phyloP scores from a whole-genome alignment of 148 eudicot species.

The Rhododendron williamsianum region DNA sequence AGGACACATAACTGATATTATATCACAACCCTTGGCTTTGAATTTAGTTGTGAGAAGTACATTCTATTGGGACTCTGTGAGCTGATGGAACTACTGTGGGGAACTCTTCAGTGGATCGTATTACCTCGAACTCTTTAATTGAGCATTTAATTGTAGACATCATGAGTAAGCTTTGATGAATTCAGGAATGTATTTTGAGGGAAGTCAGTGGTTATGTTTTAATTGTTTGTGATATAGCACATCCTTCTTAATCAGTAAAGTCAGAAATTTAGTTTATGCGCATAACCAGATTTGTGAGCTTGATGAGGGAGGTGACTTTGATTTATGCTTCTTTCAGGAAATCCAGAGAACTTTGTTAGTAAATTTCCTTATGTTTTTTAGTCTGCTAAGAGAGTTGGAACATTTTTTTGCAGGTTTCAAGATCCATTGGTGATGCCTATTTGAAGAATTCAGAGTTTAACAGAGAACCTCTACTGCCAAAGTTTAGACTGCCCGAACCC shows the following conservation, averaged over 20 bases:
- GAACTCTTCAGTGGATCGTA: not conserved
- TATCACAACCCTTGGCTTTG: not conserved
- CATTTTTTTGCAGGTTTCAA: conserved; percentile 46
- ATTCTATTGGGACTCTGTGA: not conserved
- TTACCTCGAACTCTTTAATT: not conserved
- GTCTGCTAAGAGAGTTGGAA: not conserved
- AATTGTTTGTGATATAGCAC: not conserved
- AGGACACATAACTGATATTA: not conserved
- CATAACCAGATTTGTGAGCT: not conserved
- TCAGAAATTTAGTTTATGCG: not conserved
- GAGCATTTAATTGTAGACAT: not conserved
- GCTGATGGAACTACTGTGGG: not conserved
- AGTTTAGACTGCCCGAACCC: conserved; percentile 51
- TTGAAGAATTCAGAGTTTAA: conserved; percentile 70
- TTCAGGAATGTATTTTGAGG: not conserved
- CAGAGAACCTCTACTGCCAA: conserved; percentile 49
- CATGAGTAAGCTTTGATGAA: not conserved
- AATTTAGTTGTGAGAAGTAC: not conserved
- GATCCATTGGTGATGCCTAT: conserved; percentile 83
- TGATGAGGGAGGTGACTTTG: conserved; percentile 3
- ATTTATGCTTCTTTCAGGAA: not conserved
- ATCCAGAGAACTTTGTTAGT: not conserved
- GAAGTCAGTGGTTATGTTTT: not conserved
- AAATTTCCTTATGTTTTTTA: not conserved
- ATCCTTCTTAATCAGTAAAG: not conserved